Evolutionary conservation across 768 basidiomycete genomes (phyloP).

Genomic region (Termitomyces heimii): DNA sequence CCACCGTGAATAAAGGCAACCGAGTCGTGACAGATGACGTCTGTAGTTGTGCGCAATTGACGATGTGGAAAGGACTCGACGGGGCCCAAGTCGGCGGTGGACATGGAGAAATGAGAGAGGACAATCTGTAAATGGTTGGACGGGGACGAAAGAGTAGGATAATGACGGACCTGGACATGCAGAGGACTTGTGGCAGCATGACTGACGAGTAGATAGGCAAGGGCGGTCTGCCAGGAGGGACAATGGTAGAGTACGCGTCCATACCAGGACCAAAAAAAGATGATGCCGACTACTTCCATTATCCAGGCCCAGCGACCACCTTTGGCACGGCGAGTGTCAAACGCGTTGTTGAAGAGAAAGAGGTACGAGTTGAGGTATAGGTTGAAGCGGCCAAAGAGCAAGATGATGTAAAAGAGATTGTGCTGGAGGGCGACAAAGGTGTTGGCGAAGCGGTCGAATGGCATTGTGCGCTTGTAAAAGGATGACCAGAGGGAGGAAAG

Average conservation of each 20-base stretch:
- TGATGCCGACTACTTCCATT: constrained; percentile 67
- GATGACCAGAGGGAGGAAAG: constrained; percentile 86
- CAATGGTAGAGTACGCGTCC: constrained; percentile 61
- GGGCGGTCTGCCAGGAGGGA: constrained; percentile 61
- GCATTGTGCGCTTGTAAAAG: constrained; percentile 87
- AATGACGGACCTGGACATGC: constrained; percentile 76
- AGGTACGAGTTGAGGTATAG: constrained; percentile 85
- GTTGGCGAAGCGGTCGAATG: constrained; percentile 65
- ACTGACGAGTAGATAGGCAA: constrained; percentile 78
- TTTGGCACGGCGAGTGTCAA: constrained; percentile 54
- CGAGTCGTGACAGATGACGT: constrained; percentile 81
- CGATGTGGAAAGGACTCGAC: constrained; percentile 89
- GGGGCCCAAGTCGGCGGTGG: constrained; percentile 87
- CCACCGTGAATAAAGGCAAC: constrained; percentile 93
- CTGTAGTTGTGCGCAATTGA: constrained; percentile 95
- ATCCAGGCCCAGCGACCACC: constrained; percentile 78
- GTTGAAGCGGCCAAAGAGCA: constrained; percentile 91
- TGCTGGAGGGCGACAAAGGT: constrained; percentile 76
- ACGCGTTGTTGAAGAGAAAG: constrained; percentile 63
- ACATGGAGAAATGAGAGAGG: constrained; percentile 95
- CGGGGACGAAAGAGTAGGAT: background rate
- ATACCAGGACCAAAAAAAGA: constrained; percentile 92
- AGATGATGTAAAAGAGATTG: constrained; percentile 86
- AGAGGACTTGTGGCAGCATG: constrained; percentile 85
- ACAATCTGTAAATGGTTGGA: constrained; percentile 57